These are phyloP conservation scores for Neodidymelliopsis sp. DNA, from an alignment of 2,329 filamentous ascomycete species.

Conservation along the genomic window DNA sequence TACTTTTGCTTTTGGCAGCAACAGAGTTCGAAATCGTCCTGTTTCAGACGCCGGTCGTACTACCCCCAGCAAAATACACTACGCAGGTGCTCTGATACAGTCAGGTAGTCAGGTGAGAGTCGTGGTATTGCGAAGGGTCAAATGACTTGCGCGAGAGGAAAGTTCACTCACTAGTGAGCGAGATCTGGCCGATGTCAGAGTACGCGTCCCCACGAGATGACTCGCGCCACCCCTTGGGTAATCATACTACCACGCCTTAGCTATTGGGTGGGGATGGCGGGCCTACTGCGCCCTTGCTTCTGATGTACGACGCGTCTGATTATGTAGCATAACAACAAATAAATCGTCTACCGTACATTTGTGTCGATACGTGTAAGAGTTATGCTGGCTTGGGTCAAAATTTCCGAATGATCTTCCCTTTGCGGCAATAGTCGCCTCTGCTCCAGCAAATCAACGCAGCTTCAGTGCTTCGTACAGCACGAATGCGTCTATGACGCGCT, in stretches of 20 bases:
- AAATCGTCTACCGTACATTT: conserved; percentile 29
- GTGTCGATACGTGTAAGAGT: conserved; percentile 16
- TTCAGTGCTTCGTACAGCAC: conserved; percentile 18
- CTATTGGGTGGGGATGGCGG: conserved; percentile 34
- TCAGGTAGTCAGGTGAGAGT: conserved; percentile 8
- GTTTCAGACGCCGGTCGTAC: conserved; percentile 34
- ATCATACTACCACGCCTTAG: conserved; percentile 34
- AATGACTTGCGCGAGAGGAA: conserved; percentile 11
- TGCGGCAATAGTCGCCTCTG: conserved; percentile 25
- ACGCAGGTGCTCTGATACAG: conserved; percentile 1
- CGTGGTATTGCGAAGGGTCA: conserved; percentile 29
- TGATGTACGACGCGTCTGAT: conserved; percentile 36
- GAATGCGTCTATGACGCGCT: conserved; percentile 35
- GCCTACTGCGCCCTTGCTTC: conserved; percentile 36
- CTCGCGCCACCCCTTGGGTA: conserved; percentile 36
- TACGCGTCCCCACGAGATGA: conserved; percentile 37
- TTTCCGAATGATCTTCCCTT: conserved; percentile 19
- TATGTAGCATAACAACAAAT: conserved; percentile 28
- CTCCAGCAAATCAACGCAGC: conserved; percentile 26
- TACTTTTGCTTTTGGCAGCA: conserved; percentile 34
- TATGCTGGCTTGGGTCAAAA: conserved; percentile 35
- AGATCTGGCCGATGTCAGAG: conserved; percentile 26
- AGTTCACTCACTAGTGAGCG: conserved; percentile 23
- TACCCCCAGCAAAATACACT: conserved; percentile 7
- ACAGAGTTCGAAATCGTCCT: conserved; percentile 30